Percentiles rank a stretch among this genome's conserved stretches.
Conservation (phyloP, 2,329 filamentous ascomycete genomes). For the Venturia oleaginea region DNA sequence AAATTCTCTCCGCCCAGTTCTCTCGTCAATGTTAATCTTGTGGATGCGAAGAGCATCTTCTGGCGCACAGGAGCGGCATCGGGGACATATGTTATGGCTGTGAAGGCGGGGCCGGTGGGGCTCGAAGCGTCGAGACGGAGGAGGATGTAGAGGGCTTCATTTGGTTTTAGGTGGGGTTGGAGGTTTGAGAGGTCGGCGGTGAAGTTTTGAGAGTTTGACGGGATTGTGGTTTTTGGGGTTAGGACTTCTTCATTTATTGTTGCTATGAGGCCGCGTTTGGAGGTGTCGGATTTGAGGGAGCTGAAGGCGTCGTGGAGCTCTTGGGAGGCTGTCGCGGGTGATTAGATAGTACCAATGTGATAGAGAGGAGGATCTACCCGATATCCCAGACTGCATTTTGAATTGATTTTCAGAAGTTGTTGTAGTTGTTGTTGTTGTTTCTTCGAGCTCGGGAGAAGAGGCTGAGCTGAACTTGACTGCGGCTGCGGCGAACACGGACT, state of each 20-base stretch:
- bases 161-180: conserved; percentile 53
- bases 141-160: conserved; percentile 64
- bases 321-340: conserved; percentile 48
- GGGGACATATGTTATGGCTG: conserved; percentile 70
- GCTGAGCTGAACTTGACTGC: not conserved
- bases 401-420: not conserved
- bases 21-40: conserved; percentile 63
- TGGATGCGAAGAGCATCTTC: conserved; percentile 80
- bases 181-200: conserved; percentile 54
- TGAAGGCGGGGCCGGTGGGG: conserved; percentile 29
- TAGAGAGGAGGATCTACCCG: conserved; percentile 41
- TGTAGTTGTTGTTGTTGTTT: conserved; percentile 3
- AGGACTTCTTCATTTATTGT: conserved; percentile 63
- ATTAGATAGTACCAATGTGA: conserved; percentile 16
- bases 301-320: conserved; percentile 70
- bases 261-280: conserved; percentile 61
- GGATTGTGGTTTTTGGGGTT: conserved; percentile 48
- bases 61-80: conserved; percentile 70
- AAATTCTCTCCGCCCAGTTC: conserved; percentile 75
- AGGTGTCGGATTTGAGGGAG: conserved; percentile 51
- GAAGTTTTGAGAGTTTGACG: conserved; percentile 48
- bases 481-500: not conserved
- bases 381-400: conserved; percentile 71
- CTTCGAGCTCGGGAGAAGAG: not conserved
- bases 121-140: conserved; percentile 54